Evolutionary conservation across 768 basidiomycete genomes (phyloP).

Genomic region (Naganishia randhawae): DNA sequence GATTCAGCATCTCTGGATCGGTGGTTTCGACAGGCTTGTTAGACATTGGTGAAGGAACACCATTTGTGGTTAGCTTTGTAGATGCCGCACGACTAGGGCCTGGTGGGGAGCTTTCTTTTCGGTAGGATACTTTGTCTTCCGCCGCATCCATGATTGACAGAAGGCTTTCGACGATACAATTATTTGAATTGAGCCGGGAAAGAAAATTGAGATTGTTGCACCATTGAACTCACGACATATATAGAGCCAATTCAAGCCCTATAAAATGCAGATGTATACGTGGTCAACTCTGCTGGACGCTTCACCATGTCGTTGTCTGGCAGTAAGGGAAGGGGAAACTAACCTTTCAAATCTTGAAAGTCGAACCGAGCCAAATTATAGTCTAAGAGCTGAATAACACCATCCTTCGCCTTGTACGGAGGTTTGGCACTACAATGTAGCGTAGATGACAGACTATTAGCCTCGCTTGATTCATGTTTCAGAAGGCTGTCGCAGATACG

Average conservation of each 20-base stretch:
- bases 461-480: neutral
- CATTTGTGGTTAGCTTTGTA: constrained; percentile 10
- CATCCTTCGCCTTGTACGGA: constrained; percentile 40
- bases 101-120: neutral
- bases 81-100: neutral
- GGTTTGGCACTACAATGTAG: constrained; percentile 35
- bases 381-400: constrained; percentile 45
- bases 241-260: constrained; percentile 30
- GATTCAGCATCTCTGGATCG: constrained; percentile 7
- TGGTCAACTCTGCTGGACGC: neutral
- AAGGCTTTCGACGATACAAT: neutral
- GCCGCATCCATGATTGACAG: constrained; percentile 40
- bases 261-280: neutral
- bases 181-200: neutral
- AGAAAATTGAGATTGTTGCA: neutral
- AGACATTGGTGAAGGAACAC: neutral
- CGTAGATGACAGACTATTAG: neutral
- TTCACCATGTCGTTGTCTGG: constrained; percentile 28
- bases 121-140: constrained; percentile 32
- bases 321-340: neutral
- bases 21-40: neutral
- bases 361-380: constrained; percentile 50
- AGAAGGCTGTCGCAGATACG: constrained; percentile 20
- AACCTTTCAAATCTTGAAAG: constrained; percentile 45
- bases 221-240: constrained; percentile 16